Base-by-base conservation (phyloP, 768 basidiomycete species). In the Lactifluus pinguis region DNA sequence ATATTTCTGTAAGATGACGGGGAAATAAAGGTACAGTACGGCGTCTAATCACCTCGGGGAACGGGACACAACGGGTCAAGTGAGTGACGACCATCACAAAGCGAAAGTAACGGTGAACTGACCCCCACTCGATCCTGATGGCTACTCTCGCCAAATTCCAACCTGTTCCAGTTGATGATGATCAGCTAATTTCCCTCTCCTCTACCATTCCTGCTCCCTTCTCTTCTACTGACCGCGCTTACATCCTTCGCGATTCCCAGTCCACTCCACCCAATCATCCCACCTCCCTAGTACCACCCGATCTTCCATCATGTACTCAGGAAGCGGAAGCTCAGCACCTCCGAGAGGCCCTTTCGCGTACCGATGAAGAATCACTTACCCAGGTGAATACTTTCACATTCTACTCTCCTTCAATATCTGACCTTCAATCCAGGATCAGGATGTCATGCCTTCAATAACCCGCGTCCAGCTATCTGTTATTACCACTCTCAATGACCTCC, bases 401-500 rank as follows among this genome's bases (percentile, higher is more conserved):
- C 2, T 41, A 6, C 5, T 38, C 61, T 54, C 52, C 25, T 15
- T 25, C 25, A 25, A 25, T 25, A 25, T 25, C 25, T 25, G 17
- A 29, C 41, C 19, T 50, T 41, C 47, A 48, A 49, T 55, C 19
- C 25, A 76, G 62, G 82, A 87, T 63, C 52, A 76, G 61, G 83
- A 87, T 64, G 73, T 89, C 39, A 74, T 85, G 66, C 82, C 86
- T 9, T 90, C 88, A n/a, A 84, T 92, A 64, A 75, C 79, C 14
- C 78, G 80, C 57, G 87, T 92, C 36, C 85, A 89, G 66, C 80
- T 78, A 60, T 87, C 87, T 17, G 90, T 87, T 69, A 68, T 92
- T 29, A 84, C 83, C 76, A 87, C 86, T 2, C 75, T 92, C 50
- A 82, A 84, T 66, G 84, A 82, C 70, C 76, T 91, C 21, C 80